Evolutionary conservation across 2,329 filamentous ascomycete species (phyloP), one percentile per base, ranked within the genome.

Genomic region (Exophiala dermatitidis): DNA sequence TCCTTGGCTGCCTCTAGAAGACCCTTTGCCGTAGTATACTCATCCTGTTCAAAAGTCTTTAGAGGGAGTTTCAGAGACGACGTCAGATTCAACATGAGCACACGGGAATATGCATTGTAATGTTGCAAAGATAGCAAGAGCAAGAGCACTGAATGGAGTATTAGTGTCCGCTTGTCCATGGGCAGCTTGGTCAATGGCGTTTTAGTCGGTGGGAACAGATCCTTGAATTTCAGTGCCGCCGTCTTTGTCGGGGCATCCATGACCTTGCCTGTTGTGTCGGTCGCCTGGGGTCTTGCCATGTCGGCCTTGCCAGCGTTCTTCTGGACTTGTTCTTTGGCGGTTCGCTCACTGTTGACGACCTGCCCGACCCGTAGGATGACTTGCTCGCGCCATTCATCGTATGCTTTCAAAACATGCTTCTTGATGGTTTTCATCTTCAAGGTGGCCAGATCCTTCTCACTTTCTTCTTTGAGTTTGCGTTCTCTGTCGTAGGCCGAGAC

Each of bases 371-470:
- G 80, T 52, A 81, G 77, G 38, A 88, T 72, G 6, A 95, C 80
- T 8, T 76, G 74, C 4, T 81, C 77, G 63, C 88, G 81, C 91
- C 91, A 97, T 59, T 88, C 85, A 53, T 86, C 82, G 66, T 91
- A 95, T 65, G 85, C 83, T 4, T 77, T 72, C 3, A 94, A 67
- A 1, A 83, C 78, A 50, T 85, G 83, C 58, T 79, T 82, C 71
- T 83, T 90, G 62, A 90, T 70, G 62, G 62, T 66, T 56, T 66
- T 58, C 53, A 63, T 47, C 54, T 62, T 60, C 36, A 53, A 54
- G 33, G 55, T 56, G 5, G 52, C 52, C 19, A 66, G 52, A 41
- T 66, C 65, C 54, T 64, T 64, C 49, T 62, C 54, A 45, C 40
- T 76, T 75, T 63, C 74, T 70, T 61, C 59, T 45, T 64, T 62